Base-by-base conservation (phyloP, 768 basidiomycete species). In the Russula sp. region DNA sequence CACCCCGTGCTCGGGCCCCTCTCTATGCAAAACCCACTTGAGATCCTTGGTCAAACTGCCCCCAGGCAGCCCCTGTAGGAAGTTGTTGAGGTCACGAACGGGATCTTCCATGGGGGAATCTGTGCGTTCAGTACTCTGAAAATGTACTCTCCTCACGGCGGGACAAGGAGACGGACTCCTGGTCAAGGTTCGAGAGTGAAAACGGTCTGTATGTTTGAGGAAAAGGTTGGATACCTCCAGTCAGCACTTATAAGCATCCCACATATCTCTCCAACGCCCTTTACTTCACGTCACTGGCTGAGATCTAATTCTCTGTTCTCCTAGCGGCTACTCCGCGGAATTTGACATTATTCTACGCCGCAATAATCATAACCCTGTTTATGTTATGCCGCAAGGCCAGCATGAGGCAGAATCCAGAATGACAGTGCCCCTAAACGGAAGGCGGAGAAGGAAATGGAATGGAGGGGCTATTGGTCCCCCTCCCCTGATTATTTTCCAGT, bases 41-140 rank as follows among this genome's bases (percentile, higher is more conserved):
- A 65, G 45, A 4, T 63, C 62, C 25, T 38, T 48, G 39, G 52
- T 48, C 52, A 43, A 48, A 41, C 9, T 63, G 0, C 62, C 62
- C 2, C n/a, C 46, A 1, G 46, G 52, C 2, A 34, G 53, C 39
- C 32, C 47, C 20, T 65, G 65, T 8, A 65, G 48, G 16, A 18
- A 64, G 38, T 65, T 65, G 49, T 65, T 65, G 42, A 65, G 62
- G n/a, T 65, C 65, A 13, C 65, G 61, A 34, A 63, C 56, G 22
- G 63, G 61, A 38, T 65, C 65, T 41, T 18, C 46, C 58, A 65
- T 63, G 16, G 35, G 41, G 16, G 32, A n/a, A 20, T 49, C 50
- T 58, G 38, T 18, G 7, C 7, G 11, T 34, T 8, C 7, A 38
- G 38, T 49, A 49, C 25, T 0, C 32, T n/a, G n/a, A 48, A 57